Evolutionary conservation across 2,329 filamentous ascomycete species (phyloP).

Genomic region (Venturia nashicola): DNA sequence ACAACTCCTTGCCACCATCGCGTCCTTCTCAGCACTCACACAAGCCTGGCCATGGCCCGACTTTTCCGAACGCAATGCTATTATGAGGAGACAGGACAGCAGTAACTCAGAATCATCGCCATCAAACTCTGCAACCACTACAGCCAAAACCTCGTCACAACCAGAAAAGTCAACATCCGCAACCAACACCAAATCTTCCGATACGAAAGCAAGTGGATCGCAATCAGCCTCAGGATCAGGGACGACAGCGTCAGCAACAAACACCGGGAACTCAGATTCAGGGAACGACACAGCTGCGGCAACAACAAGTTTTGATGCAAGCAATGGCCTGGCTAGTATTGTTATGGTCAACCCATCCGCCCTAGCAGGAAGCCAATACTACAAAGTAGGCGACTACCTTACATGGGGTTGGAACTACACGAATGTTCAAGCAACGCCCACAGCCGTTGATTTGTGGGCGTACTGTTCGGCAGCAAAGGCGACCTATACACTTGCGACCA

Average conservation of each 20-base stretch:
- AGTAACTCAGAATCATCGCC: neutral
- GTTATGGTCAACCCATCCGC: constrained; percentile 47
- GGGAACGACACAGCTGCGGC: neutral
- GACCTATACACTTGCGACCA: constrained; percentile 49
- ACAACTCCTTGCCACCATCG: constrained; percentile 24
- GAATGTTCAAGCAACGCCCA: constrained; percentile 45
- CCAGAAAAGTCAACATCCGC: constrained; percentile 1
- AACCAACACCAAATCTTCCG: neutral
- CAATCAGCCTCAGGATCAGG: neutral
- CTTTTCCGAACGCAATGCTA: constrained; percentile 18
- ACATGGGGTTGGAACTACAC: constrained; percentile 62
- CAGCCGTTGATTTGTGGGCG: constrained; percentile 48
- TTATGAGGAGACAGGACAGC: constrained; percentile 7
- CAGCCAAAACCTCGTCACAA: neutral
- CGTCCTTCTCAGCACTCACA: constrained; percentile 26
- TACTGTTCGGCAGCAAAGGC: constrained; percentile 45
- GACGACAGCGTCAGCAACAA: neutral
- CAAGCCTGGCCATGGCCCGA: constrained; percentile 23
- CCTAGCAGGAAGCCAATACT: constrained; percentile 40
- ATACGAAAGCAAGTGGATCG: neutral
- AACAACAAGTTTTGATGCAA: constrained; percentile 35
- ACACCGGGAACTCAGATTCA: neutral
- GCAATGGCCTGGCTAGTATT: constrained; percentile 45
- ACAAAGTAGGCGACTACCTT: constrained; percentile 50
- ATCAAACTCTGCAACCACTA: neutral